A percentile compares a stretch with the other conserved stretches of the same genome.
Evolutionary conservation across 768 basidiomycete genomes (phyloP).

Genomic region (Hebeloma cylindrosporum): DNA sequence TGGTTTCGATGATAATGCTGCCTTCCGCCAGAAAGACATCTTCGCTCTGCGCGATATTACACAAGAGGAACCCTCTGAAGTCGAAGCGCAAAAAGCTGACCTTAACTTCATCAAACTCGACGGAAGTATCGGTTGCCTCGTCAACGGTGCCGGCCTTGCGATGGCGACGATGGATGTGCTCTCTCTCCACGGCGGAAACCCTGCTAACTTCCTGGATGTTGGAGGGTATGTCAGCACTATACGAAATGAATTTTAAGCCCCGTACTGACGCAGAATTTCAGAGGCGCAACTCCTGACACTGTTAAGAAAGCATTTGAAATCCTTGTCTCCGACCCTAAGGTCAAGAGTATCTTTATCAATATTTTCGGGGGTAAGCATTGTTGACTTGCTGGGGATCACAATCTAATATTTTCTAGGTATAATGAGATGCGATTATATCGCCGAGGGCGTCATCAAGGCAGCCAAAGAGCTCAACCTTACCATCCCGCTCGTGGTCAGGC

Average conservation of each 20-base stretch:
- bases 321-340: slow-evolving; percentile 83
- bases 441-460: slow-evolving; percentile 97
- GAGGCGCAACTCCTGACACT: slow-evolving; percentile 97
- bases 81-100: slow-evolving; percentile 94
- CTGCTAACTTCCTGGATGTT: slow-evolving; percentile 98
- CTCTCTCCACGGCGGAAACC: slow-evolving; percentile 91
- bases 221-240: slow-evolving; percentile 64
- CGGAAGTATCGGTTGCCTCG: slow-evolving; percentile 94
- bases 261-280: slow-evolving; percentile 29
- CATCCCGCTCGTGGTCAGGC: slow-evolving; percentile 88
- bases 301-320: slow-evolving; percentile 99
- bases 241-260: neutral
- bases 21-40: slow-evolving; percentile 92
- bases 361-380: slow-evolving; percentile 76
- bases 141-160: slow-evolving; percentile 97
- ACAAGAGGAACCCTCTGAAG: slow-evolving; percentile 97
- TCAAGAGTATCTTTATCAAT: slow-evolving; percentile 99
- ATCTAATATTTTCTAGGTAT: slow-evolving; percentile 52
- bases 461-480: slow-evolving; percentile 85
- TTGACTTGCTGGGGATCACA: neutral
- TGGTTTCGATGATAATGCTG: slow-evolving; percentile 99
- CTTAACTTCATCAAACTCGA: slow-evolving; percentile 99
- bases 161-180: slow-evolving; percentile 99
- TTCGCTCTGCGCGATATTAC: slow-evolving; percentile 88
- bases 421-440: slow-evolving; percentile 99